Evolutionary conservation across 306 rosid species (phyloP).

Genomic region (Cicer arietinum): DNA sequence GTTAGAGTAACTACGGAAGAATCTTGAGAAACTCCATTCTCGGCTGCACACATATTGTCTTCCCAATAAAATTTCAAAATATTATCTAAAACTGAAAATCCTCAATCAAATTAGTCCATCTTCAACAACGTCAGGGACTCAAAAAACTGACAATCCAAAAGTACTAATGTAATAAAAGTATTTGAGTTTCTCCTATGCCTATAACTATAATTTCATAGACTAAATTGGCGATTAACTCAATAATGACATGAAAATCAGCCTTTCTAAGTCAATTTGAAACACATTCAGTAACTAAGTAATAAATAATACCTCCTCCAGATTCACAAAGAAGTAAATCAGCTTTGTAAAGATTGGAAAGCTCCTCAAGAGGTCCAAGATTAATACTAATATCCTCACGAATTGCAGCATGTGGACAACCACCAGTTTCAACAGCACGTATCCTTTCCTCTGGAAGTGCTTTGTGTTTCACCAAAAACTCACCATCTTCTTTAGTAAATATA

Average conservation of each 20-base stretch:
- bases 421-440: constrained; percentile 96
- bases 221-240: neutral
- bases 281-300: neutral
- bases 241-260: neutral
- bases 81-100: neutral
- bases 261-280: constrained; percentile 1
- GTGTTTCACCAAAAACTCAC: constrained; percentile 91
- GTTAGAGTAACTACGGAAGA: too few relatives aligned
- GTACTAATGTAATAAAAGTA: neutral
- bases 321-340: constrained; percentile 95
- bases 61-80: neutral
- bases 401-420: constrained; percentile 98
- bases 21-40: too few relatives aligned
- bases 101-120: neutral
- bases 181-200: neutral
- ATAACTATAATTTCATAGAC: neutral
- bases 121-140: neutral
- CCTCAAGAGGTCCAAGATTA: constrained; percentile 95
- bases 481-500: constrained; percentile 96
- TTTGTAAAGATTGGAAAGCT: constrained; percentile 80
- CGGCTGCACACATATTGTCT: too few relatives aligned
- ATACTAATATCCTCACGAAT: constrained; percentile 96
- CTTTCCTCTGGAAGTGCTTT: constrained; percentile 95
- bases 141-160: neutral
- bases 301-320: constrained; percentile 90